phyloP scores from a whole-genome alignment of 176 grass and related monocot species.

The Oryza glaberrima region DNA sequence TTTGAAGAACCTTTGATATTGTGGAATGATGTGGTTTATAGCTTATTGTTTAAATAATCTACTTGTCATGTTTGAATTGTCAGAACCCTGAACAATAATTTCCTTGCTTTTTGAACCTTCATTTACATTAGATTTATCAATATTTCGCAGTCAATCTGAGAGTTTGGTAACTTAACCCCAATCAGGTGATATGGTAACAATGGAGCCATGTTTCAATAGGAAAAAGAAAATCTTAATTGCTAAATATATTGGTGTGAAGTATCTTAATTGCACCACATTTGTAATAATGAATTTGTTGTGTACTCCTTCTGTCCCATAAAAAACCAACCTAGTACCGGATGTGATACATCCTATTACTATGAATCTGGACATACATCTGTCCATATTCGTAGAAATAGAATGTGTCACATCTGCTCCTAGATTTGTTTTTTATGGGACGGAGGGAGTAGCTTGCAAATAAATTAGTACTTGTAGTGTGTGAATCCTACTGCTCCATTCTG shows the following conservation, averaged over 20 bases:
- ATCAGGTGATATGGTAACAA: not conserved
- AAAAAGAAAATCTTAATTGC: not conserved
- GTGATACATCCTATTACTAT: too few species aligned
- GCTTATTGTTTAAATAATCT: constrained; percentile 26
- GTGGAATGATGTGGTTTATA: not conserved
- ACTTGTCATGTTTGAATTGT: constrained; percentile 16
- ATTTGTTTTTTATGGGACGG: too few species aligned
- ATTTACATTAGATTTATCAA: constrained; percentile 14
- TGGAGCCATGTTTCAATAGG: not conserved
- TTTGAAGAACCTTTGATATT: constrained; percentile 31
- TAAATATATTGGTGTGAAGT: not conserved
- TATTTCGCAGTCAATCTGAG: constrained; percentile 1
- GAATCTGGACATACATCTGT: too few species aligned
- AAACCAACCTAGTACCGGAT: too few species aligned
- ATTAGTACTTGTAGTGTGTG: constrained; percentile 17
- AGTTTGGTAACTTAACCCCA: not conserved
- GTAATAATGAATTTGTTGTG: not conserved
- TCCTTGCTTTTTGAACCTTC: not conserved
- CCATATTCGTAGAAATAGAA: too few species aligned
- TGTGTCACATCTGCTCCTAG: too few species aligned
- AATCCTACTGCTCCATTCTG: constrained; percentile 3
- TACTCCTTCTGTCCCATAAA: too few species aligned
- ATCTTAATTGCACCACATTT: not conserved
- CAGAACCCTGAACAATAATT: not conserved
- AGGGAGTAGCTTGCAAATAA: constrained; percentile 11